phyloP scores from a whole-genome alignment of 352 stramenopile genomes.

The Pilasporangium apinafurcum region DNA sequence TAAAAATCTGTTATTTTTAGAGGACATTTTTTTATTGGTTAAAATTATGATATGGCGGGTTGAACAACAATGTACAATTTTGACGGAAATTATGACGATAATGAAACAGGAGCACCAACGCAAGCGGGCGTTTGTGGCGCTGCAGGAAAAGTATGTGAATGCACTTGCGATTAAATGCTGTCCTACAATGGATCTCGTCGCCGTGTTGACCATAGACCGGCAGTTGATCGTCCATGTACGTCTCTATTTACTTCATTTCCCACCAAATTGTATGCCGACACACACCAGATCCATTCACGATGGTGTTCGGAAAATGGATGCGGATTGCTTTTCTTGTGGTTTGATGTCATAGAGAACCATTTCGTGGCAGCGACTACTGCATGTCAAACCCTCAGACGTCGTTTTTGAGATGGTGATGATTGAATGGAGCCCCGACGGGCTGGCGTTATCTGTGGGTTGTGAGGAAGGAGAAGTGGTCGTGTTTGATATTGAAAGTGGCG shows the following conservation, averaged over 20 bases:
- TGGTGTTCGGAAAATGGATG: not conserved
- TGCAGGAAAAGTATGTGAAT: constrained; percentile 68
- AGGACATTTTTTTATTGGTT: not conserved
- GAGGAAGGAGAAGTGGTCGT: constrained; percentile 64
- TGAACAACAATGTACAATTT: no score
- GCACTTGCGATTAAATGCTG: constrained; percentile 47
- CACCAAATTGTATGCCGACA: not conserved
- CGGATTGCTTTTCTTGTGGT: not conserved
- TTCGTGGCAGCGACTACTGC: constrained; percentile 69
- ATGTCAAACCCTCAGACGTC: constrained; percentile 59
- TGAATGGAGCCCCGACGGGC: constrained; percentile 60
- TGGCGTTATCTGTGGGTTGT: constrained; percentile 56
- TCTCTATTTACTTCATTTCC: not conserved
- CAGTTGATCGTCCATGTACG: constrained; percentile 71
- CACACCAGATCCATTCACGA: not conserved
- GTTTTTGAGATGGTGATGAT: constrained; percentile 43
- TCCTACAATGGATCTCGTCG: constrained; percentile 75
- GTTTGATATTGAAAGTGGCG: constrained; percentile 55
- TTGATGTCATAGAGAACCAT: constrained; percentile 43
- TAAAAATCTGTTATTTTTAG: not conserved
- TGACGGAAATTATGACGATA: constrained; percentile 1
- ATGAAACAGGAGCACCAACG: not conserved
- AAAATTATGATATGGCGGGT: not conserved
- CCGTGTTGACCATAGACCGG: constrained; percentile 56
- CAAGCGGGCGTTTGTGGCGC: constrained; percentile 42